These are phyloP conservation scores for Aphanomyces astaci DNA, from an alignment of 352 stramenopile genomes.

Conservation along the genomic window DNA sequence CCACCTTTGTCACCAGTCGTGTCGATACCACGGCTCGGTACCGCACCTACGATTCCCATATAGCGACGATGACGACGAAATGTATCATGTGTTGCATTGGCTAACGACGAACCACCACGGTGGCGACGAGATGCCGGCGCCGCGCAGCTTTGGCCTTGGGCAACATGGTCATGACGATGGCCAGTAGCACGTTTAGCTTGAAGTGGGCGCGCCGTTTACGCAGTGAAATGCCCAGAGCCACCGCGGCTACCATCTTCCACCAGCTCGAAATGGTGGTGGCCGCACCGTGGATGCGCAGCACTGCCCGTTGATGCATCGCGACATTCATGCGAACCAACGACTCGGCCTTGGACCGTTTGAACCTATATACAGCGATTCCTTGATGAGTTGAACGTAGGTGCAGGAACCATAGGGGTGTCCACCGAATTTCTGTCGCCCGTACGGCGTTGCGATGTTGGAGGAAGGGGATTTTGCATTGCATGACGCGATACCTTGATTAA, in stretches of 20 bases:
- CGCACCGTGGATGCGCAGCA: not conserved
- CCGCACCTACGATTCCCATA: not conserved
- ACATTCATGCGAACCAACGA: constrained; percentile 5
- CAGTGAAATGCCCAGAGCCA: not conserved
- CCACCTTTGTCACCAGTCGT: not conserved
- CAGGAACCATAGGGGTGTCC: not conserved
- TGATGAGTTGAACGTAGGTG: not conserved
- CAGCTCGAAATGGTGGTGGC: constrained; percentile 6
- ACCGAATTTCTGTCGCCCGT: not conserved
- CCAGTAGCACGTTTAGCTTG: not conserved
- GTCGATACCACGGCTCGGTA: not conserved
- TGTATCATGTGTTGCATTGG: not conserved
- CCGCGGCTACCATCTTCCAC: constrained; percentile 11
- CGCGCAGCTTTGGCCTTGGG: not conserved
- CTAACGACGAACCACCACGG: not conserved
- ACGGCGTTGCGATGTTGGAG: not conserved
- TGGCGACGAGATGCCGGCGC: not conserved
- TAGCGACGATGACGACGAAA: not conserved
- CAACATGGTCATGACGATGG: not conserved
- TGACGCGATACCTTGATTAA: not conserved
- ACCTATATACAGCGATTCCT: not conserved
- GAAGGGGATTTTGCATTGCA: not conserved
- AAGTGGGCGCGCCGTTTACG: constrained; percentile 8
- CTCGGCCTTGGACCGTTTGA: not conserved
- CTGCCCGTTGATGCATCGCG: not conserved